Evolutionary conservation across 345 rosid species (phyloP).

Genomic region (Gossypium ekmanianum): DNA sequence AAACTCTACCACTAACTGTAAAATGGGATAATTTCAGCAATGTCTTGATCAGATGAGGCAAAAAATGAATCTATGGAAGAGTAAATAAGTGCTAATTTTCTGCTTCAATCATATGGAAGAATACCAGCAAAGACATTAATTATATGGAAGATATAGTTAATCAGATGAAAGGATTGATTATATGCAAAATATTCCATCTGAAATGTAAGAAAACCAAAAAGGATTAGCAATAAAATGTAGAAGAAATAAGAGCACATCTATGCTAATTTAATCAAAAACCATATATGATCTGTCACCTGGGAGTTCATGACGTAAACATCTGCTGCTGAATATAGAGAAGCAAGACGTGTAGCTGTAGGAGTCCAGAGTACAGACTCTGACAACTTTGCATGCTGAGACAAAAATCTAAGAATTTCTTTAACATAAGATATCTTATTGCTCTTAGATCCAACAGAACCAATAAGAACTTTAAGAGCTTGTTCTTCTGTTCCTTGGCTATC

Average conservation of each 20-base stretch:
- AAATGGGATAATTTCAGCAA: not conserved
- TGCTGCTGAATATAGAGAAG: constrained; percentile 90
- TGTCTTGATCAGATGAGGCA: not conserved
- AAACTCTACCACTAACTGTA: not conserved
- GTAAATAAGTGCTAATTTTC: not conserved
- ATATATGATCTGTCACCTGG: constrained; percentile 51
- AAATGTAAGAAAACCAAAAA: not conserved
- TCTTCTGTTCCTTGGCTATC: constrained; percentile 26
- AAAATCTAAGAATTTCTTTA: constrained; percentile 56
- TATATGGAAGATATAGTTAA: not conserved
- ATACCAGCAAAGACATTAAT: not conserved
- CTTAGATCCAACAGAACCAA: constrained; percentile 97
- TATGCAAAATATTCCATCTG: not conserved
- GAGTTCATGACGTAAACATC: constrained; percentile 88
- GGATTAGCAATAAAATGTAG: not conserved
- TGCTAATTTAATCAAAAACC: not conserved
- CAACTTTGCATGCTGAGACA: constrained; percentile 58
- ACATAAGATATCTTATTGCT: constrained; percentile 86
- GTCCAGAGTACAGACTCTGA: constrained; percentile 76
- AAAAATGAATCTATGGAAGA: not conserved
- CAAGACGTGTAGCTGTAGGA: constrained; percentile 76
- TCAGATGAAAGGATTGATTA: not conserved
- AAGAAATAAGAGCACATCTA: not conserved
- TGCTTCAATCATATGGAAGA: not conserved
- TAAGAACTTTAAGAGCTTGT: constrained; percentile 65